Base-by-base conservation (phyloP, 2,329 filamentous ascomycete genomes). In the Thielaviopsis punctulata region DNA sequence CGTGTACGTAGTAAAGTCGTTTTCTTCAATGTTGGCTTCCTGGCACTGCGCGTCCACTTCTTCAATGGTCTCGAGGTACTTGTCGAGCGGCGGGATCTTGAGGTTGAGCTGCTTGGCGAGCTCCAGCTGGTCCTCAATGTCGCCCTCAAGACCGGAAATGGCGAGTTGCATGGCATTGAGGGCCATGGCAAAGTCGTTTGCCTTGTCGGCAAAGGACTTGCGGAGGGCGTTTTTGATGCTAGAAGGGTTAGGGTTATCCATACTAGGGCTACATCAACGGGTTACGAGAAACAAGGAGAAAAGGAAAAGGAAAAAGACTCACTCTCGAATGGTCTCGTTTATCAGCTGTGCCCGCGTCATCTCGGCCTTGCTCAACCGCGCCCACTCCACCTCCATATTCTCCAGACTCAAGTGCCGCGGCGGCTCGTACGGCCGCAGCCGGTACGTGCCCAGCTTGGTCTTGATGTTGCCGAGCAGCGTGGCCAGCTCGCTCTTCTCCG, bases 1-100 rank as follows among this genome's bases (percentile, higher is more conserved):
- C 9, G 90, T 95, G 68, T 96, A 96, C 8, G 90, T 96, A n/a
- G 92, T 98, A 66, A 92, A 96, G 69, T 98, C 92, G 66, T 98
- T 98, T 62, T 98, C 92, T 66, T 98, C 92, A 57, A 98, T 95
- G 64, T 98, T 96, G 56, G 92, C 92, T 69, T 96, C 90, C 55
- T 82, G 77, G 64, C 92, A 98, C 67, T 95, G 87, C 57, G 80
- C 79, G 62, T 95, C 89, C 47, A 96, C 76, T 10, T 79, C 79
- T 13, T 80, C 85, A 62, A 98, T 95, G 57, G 87, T 85, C 57
- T 86, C 81, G 41, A 98, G 75, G 63, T 93, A 98, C 55, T 85
- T 79, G 60, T 95, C 88, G n/a, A 98, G 74, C 2, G 90, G 90
- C 8, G 86, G 77, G 12, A 98, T 72, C 61, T 86, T 95, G 58